Percentiles rank a stretch among this genome's conserved stretches.
Conservation (phyloP, 345 rosid genomes). For the Barbarea vulgaris region DNA sequence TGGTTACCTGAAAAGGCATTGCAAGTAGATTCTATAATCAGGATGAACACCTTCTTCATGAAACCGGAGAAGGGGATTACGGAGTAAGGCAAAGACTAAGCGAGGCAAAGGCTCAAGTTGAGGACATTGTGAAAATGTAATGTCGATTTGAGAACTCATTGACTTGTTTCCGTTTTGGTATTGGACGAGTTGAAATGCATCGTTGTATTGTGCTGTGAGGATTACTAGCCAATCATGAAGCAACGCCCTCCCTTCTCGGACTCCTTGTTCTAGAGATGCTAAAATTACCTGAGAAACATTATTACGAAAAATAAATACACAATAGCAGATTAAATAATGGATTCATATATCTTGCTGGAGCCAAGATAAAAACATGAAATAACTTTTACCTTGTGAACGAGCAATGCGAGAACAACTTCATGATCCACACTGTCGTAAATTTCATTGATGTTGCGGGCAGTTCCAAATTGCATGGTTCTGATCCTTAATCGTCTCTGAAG, state of each 20-base stretch:
- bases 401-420: slow-evolving; percentile 82
- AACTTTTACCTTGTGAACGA: slow-evolving; percentile 79
- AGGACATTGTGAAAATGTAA: slow-evolving; percentile 89
- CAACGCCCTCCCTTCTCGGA: slow-evolving; percentile 89
- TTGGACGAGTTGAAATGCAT: slow-evolving; percentile 64
- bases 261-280: slow-evolving; percentile 90
- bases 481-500: slow-evolving; percentile 86
- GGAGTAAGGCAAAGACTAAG: slow-evolving; percentile 87
- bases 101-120: slow-evolving; percentile 89
- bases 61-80: slow-evolving; percentile 88
- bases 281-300: slow-evolving; percentile 60
- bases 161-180: slow-evolving; percentile 62
- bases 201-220: slow-evolving; percentile 83
- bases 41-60: slow-evolving; percentile 99
- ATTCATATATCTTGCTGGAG: background rate
- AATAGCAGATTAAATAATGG: background rate
- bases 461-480: slow-evolving; percentile 78
- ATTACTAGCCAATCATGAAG: slow-evolving; percentile 98
- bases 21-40: slow-evolving; percentile 86
- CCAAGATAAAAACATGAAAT: background rate
- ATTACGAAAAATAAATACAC: background rate
- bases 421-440: slow-evolving; percentile 85
- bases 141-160: slow-evolving; percentile 66
- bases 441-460: slow-evolving; percentile 74
- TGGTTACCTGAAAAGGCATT: slow-evolving; percentile 93